Evolutionary conservation across 2,329 filamentous ascomycete genomes (phyloP).

Genomic region (Venturia effusa): DNA sequence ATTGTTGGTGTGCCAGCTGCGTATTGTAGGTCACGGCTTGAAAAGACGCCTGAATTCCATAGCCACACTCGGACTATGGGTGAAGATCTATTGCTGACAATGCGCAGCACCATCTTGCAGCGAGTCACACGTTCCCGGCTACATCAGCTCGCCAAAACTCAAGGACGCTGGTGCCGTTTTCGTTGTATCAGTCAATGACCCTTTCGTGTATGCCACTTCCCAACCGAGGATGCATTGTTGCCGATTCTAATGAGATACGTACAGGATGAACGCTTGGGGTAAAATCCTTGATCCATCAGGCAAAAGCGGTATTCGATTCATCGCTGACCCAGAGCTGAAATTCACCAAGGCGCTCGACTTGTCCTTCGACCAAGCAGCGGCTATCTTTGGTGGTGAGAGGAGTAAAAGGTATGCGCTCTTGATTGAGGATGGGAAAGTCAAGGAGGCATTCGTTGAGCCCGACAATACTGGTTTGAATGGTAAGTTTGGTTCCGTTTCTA

Average conservation of each 20-base stretch:
- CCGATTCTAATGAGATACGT: neutral
- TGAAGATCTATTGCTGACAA: neutral
- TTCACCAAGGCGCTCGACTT: conserved; percentile 81
- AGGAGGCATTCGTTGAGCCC: conserved; percentile 70
- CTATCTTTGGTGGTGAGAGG: conserved; percentile 68
- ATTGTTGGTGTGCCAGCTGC: conserved; percentile 79
- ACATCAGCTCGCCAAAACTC: conserved; percentile 68
- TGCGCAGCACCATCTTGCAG: conserved; percentile 49
- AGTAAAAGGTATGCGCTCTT: conserved; percentile 83
- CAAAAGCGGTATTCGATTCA: conserved; percentile 70
- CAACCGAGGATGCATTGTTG: neutral
- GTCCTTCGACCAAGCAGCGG: conserved; percentile 57
- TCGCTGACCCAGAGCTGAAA: conserved; percentile 66
- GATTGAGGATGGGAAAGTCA: conserved; percentile 75
- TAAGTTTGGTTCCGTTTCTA: conserved; percentile 30
- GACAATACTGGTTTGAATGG: conserved; percentile 76
- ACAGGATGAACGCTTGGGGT: conserved; percentile 82
- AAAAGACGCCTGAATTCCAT: neutral
- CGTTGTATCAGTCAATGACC: conserved; percentile 86
- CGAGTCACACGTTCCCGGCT: conserved; percentile 69
- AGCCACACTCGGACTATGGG: neutral
- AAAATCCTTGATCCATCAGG: conserved; percentile 64
- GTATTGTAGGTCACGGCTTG: conserved; percentile 44
- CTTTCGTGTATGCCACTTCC: conserved; percentile 60
- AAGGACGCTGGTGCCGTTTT: conserved; percentile 76